Base-by-base conservation (phyloP, 2,329 filamentous ascomycete genomes). In the Fusarium sp. region DNA sequence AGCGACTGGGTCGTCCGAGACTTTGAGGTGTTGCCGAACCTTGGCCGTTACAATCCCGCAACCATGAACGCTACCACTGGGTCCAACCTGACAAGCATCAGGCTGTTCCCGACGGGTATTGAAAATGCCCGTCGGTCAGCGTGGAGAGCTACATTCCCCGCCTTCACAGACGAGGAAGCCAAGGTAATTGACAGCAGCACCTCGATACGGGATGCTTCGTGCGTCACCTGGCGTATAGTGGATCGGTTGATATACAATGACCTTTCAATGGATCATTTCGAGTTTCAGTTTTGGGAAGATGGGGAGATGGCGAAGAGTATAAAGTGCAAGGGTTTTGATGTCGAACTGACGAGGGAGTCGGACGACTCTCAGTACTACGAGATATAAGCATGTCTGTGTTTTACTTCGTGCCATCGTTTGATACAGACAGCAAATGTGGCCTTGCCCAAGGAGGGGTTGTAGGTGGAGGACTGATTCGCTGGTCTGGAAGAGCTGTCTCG, bases 171-270 rank as follows among this genome's bases (percentile, higher is more conserved):
- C 0, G 22, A 14, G 1, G 50, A 63, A 0, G 65, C 58, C 1
- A 40, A 64, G 1, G 35, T 64, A 17, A 58, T 69, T 45, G 27
- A 68, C 1, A 50, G 25, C 0, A 14, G 61, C 7, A 58, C 65
- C 0, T 45, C 22, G 5, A 33, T 69, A 2, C 40, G 40, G 14
- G 65, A 68, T 25, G 50, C 68, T 0, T 58, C 65, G 1, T 68
- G 67, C 27, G 40, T 63, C 56, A 69, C 67, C 10, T 69, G 65
- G 67, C 32, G 33, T 2, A 58, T 43, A 47, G 11, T 47, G 6
- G 65, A 69, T 43, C 38, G 65, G 9, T 22, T 40, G 4, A 64
- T 64, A 3, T 69, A 68, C 15, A 69, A 69, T 10, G 40, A 14
- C 0, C 8, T 69, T 20, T 59, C 67, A 0, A 35, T 69, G 17